Conservation (phyloP, 257 asterid species). For the Anisodus tanguticus region DNA sequence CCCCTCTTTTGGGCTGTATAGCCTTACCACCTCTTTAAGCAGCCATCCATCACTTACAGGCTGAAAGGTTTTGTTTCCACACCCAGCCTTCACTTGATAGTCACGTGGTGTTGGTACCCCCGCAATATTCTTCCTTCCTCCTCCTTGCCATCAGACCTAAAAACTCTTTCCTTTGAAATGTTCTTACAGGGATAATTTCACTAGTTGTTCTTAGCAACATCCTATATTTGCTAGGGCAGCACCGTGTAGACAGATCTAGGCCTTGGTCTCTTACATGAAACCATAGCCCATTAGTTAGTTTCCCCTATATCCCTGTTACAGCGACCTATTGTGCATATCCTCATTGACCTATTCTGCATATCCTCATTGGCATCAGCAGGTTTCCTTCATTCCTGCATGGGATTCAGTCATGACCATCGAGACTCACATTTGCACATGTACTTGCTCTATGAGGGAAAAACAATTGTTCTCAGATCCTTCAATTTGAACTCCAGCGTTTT, state of each 20-base stretch:
- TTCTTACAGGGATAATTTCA: not conserved
- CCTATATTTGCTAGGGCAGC: not conserved
- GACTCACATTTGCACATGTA: not conserved
- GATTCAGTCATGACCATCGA: not conserved
- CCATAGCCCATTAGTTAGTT: not conserved
- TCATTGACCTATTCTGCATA: not conserved
- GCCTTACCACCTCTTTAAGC: not conserved
- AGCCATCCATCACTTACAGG: not conserved
- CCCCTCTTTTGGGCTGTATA: not conserved
- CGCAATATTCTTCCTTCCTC: not conserved
- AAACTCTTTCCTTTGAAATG: not conserved
- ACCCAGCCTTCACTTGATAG: not conserved
- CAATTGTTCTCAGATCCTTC: slow-evolving; percentile 2
- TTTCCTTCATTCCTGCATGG: not conserved
- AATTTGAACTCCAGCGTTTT: not conserved
- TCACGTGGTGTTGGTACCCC: not conserved
- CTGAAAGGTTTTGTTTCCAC: not conserved
- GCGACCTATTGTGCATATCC: not conserved
- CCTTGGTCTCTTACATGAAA: not conserved
- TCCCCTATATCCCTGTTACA: not conserved
- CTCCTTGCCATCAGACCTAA: not conserved
- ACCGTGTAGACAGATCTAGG: not conserved
- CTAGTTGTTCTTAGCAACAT: not conserved
- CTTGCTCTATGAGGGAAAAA: not conserved
- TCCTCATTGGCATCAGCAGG: not conserved